Conservation (phyloP, 768 basidiomycete genomes). For the Naganishia vaughanmartiniae region DNA sequence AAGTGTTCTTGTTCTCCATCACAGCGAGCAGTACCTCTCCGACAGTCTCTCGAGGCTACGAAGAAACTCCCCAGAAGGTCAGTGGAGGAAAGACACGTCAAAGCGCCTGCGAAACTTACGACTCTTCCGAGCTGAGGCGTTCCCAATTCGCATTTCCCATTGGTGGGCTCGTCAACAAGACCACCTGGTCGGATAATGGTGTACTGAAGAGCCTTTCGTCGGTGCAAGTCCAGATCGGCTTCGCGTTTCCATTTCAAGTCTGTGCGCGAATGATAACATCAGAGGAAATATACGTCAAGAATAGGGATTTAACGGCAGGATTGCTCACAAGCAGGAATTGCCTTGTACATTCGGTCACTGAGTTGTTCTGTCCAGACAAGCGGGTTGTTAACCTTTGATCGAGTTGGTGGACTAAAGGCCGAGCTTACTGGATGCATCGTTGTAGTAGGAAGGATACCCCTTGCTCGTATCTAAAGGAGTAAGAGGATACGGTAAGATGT, state of each 20-base stretch:
- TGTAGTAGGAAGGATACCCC: conserved; percentile 41
- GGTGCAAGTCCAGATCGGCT: conserved; percentile 55
- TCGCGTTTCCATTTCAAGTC: conserved; percentile 56
- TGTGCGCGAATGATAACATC: conserved; percentile 1
- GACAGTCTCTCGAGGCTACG: conserved; percentile 60
- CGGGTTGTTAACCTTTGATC: background rate
- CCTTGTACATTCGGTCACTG: conserved; percentile 54
- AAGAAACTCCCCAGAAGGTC: conserved; percentile 37
- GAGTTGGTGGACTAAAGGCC: background rate
- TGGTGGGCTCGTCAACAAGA: conserved; percentile 59
- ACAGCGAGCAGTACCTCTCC: conserved; percentile 58
- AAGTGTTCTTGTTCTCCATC: conserved; percentile 59
- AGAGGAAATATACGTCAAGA: background rate
- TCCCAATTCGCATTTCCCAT: conserved; percentile 60
- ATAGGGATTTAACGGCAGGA: background rate
- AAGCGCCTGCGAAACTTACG: conserved; percentile 53
- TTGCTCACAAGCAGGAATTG: conserved; percentile 54
- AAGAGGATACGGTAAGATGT: background rate
- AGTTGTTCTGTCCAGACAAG: conserved; percentile 31
- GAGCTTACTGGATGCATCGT: conserved; percentile 37
- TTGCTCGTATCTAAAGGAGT: conserved; percentile 26
- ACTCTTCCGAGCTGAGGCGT: conserved; percentile 57
- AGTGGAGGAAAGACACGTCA: background rate
- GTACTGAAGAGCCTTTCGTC: conserved; percentile 63
- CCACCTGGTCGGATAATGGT: conserved; percentile 67